phyloP scores from a whole-genome alignment of 768 basidiomycete species.

The Auricularia sp. region DNA sequence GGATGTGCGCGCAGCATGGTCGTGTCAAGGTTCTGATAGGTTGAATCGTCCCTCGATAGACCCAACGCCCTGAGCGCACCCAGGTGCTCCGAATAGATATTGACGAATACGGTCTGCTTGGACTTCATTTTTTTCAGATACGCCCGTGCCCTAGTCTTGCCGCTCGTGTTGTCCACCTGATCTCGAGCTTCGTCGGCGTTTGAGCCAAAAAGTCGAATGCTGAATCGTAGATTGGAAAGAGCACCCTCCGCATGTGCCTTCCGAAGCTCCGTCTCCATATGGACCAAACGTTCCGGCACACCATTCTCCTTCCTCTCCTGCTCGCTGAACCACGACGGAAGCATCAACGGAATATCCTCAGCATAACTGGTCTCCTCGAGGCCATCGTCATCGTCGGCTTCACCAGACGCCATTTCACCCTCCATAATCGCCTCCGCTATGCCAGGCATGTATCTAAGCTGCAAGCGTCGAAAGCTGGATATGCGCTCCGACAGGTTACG shows the following conservation, averaged over 20 bases:
- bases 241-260: not conserved
- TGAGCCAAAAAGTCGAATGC: not conserved
- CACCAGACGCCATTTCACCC: not conserved
- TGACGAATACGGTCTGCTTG: not conserved
- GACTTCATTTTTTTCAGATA: not conserved
- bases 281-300: not conserved
- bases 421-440: not conserved
- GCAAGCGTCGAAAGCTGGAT: not conserved
- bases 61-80: not conserved
- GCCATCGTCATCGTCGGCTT: not conserved
- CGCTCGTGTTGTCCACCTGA: not conserved
- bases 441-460: not conserved
- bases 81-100: not conserved
- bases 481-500: not conserved
- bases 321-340: not conserved
- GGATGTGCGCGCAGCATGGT: not conserved
- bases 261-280: not conserved
- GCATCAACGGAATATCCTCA: not conserved
- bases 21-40: not conserved
- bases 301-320: not conserved
- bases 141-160: not conserved
- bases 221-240: not conserved
- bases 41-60: not conserved
- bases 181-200: not conserved
- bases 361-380: not conserved